Percentiles rank a stretch among this genome's conserved stretches.
These are phyloP conservation scores for Favolaschia claudopus DNA, from an alignment of 768 basidiomycete genomes.

Conservation along the genomic window DNA sequence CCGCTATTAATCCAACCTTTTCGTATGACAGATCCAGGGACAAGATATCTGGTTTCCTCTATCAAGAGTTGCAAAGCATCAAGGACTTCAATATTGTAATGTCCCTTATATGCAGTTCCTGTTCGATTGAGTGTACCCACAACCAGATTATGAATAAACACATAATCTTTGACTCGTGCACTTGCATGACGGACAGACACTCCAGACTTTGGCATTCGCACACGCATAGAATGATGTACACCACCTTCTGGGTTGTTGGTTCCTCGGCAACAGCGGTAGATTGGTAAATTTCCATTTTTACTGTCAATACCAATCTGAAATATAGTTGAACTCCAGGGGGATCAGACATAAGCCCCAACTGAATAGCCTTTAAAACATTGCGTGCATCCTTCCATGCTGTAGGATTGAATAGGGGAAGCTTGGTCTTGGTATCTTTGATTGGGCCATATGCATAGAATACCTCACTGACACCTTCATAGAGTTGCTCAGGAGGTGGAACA, in stretches of 20 bases:
- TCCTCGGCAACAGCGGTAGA: background rate
- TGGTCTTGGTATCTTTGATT: constrained; percentile 9
- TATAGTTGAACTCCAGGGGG: background rate
- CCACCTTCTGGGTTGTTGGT: constrained; percentile 5
- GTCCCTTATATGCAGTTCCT: background rate
- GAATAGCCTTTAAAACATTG: constrained; percentile 5
- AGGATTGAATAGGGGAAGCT: constrained; percentile 10
- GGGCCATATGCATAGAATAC: constrained; percentile 2
- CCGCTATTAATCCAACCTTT: constrained; percentile 1
- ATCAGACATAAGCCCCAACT: background rate
- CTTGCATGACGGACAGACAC: background rate
- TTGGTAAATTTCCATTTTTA: background rate
- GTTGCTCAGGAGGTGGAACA: constrained; percentile 8
- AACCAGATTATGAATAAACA: constrained; percentile 7
- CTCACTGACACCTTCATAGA: background rate
- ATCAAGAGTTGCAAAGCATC: background rate
- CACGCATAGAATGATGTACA: background rate
- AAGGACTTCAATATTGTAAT: constrained; percentile 1
- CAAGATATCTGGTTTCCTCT: background rate
- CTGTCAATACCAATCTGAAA: background rate
- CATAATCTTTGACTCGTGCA: constrained; percentile 2
- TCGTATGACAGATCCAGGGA: background rate
- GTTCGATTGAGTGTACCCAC: constrained; percentile 9
- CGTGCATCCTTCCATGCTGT: constrained; percentile 8
- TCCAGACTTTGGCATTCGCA: constrained; percentile 13